These are phyloP conservation scores for Elsinoe fawcettii DNA, from an alignment of 2,329 filamentous ascomycete species.

Conservation along the genomic window DNA sequence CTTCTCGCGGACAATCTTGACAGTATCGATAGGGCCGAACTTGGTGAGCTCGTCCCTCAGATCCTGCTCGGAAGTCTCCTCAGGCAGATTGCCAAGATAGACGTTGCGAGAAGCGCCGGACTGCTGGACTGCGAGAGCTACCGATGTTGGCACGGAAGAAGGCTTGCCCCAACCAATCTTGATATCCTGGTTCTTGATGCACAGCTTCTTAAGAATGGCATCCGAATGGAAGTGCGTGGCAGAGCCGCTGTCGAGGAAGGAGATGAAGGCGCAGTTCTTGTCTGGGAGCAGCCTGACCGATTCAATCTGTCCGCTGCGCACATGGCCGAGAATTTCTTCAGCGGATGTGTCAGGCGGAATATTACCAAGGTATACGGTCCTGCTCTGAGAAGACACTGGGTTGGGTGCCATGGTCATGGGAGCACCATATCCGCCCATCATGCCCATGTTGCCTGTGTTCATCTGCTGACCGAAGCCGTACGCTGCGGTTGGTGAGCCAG, in stretches of 20 bases:
- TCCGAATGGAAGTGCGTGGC: slow-evolving; percentile 99
- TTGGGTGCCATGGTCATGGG: slow-evolving; percentile 70
- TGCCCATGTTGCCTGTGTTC: slow-evolving; percentile 24
- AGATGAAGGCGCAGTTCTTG: slow-evolving; percentile 99
- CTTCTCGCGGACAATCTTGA: slow-evolving; percentile 97
- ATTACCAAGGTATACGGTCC: slow-evolving; percentile 95
- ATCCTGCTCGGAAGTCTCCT: slow-evolving; percentile 86
- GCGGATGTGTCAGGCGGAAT: slow-evolving; percentile 96
- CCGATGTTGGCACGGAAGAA: slow-evolving; percentile 93
- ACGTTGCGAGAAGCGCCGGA: slow-evolving; percentile 95
- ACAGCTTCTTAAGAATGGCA: slow-evolving; percentile 98
- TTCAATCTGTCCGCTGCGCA: slow-evolving; percentile 95
- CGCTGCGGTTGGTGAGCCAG: slow-evolving; percentile 78
- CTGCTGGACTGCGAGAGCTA: slow-evolving; percentile 94
- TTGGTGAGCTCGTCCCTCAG: slow-evolving; percentile 90
- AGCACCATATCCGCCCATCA: slow-evolving; percentile 59
- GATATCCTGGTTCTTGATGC: slow-evolving; percentile 97
- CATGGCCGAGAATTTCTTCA: slow-evolving; percentile 93
- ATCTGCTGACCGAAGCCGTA: slow-evolving; percentile 55
- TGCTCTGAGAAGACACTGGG: slow-evolving; percentile 80
- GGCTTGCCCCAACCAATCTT: slow-evolving; percentile 99
- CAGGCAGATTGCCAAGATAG: slow-evolving; percentile 85
- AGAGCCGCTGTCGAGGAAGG: slow-evolving; percentile 93
- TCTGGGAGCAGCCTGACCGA: slow-evolving; percentile 94
- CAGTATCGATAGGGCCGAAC: slow-evolving; percentile 91